Percentiles rank a stretch among this genome's conserved stretches.
Evolutionary conservation across 2,329 filamentous ascomycete species (phyloP).

Genomic region (Aspergillus sp.): DNA sequence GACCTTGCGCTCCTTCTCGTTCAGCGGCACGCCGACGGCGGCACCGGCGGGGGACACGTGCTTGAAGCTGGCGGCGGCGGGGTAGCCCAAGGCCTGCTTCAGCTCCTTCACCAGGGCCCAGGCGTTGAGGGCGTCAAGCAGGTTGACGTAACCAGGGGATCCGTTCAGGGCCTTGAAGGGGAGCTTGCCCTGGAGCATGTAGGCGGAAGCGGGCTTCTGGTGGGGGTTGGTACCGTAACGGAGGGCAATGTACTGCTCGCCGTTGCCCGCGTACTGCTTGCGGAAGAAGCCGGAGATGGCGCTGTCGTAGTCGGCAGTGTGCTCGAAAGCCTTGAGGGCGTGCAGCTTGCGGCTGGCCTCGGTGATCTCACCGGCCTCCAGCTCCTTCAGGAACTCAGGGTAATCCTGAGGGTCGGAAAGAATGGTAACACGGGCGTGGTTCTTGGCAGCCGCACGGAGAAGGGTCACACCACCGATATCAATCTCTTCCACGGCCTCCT

Average conservation of each 20-base stretch:
- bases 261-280: slow-evolving; percentile 88
- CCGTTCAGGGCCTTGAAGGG: slow-evolving; percentile 95
- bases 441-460: slow-evolving; percentile 95
- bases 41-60: slow-evolving; percentile 96
- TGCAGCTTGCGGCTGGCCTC: slow-evolving; percentile 83
- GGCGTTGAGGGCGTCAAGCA: slow-evolving; percentile 92
- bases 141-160: slow-evolving; percentile 93
- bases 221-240: slow-evolving; percentile 97
- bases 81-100: slow-evolving; percentile 79
- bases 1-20: slow-evolving; percentile 85
- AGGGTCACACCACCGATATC: slow-evolving; percentile 98
- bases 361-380: slow-evolving; percentile 80
- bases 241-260: slow-evolving; percentile 77
- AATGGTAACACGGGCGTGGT: slow-evolving; percentile 92
- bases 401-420: slow-evolving; percentile 94
- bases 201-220: slow-evolving; percentile 93
- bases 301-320: slow-evolving; percentile 93
- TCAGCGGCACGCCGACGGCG: slow-evolving; percentile 86
- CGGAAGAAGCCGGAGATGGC: slow-evolving; percentile 97
- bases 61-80: slow-evolving; percentile 97
- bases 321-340: slow-evolving; percentile 96
- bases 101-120: slow-evolving; percentile 98
- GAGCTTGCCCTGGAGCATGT: slow-evolving; percentile 67
- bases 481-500: slow-evolving; percentile 97
- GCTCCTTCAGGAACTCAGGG: slow-evolving; percentile 86